Conservation (phyloP, 768 basidiomycete genomes). For the Chalciporus pseudorubinellus region DNA sequence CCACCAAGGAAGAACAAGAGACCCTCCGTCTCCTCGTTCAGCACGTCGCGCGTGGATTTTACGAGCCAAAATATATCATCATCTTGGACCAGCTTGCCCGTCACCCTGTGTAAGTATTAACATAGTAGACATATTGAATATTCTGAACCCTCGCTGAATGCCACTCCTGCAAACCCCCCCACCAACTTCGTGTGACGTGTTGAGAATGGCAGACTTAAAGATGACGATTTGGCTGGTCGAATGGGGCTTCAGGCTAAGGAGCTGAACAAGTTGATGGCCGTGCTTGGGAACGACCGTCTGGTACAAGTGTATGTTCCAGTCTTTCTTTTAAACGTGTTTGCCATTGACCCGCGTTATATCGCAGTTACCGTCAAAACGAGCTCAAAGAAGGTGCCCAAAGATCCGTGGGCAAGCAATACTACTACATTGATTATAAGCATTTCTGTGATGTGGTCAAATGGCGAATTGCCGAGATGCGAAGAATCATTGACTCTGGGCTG, state of each 20-base stretch:
- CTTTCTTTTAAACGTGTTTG: neutral
- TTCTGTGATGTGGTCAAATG: slow-evolving; percentile 99
- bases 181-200: slow-evolving; percentile 15
- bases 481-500: slow-evolving; percentile 83
- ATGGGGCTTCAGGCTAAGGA: slow-evolving; percentile 90
- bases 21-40: slow-evolving; percentile 85
- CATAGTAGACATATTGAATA: slow-evolving; percentile 23
- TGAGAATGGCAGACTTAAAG: slow-evolving; percentile 66
- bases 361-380: slow-evolving; percentile 86
- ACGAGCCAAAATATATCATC: slow-evolving; percentile 88
- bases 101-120: slow-evolving; percentile 86
- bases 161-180: slow-evolving; percentile 7
- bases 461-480: slow-evolving; percentile 90
- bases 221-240: slow-evolving; percentile 88
- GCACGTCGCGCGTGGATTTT: slow-evolving; percentile 90
- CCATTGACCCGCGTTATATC: slow-evolving; percentile 2
- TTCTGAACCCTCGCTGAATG: slow-evolving; percentile 20
- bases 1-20: slow-evolving; percentile 78
- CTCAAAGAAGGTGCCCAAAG: slow-evolving; percentile 87
- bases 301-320: slow-evolving; percentile 63
- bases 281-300: slow-evolving; percentile 72
- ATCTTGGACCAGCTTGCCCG: slow-evolving; percentile 92
- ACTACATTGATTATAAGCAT: slow-evolving; percentile 92
- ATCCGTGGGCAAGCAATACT: slow-evolving; percentile 87
- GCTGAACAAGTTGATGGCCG: slow-evolving; percentile 84